Conservation (phyloP, 495 filamentous ascomycete species). For the Penicillium parvum region DNA sequence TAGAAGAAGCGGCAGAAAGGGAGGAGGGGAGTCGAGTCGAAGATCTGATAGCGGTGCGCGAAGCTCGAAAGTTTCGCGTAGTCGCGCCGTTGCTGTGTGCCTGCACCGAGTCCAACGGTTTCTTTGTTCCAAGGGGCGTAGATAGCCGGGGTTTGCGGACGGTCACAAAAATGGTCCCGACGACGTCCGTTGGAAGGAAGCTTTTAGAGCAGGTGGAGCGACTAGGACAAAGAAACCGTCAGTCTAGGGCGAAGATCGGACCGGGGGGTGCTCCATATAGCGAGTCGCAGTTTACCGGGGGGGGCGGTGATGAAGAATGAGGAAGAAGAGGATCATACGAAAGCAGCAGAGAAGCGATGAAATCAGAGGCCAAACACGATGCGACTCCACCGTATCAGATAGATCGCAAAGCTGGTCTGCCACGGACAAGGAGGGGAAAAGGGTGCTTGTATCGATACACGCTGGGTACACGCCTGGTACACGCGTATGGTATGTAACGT, state of each 20-base stretch:
- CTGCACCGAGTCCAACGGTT: too few relatives aligned
- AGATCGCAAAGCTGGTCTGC: constrained; percentile 17
- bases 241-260: constrained; percentile 18
- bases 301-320: not conserved
- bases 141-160: not conserved
- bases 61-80: too few relatives aligned
- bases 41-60: not conserved
- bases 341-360: not conserved
- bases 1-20: not conserved
- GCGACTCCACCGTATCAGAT: constrained; percentile 16
- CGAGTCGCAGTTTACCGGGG: not conserved
- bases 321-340: not conserved
- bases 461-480: not conserved
- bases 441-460: not conserved
- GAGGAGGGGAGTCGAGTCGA: not conserved
- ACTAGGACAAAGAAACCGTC: constrained; percentile 20
- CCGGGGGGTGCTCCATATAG: constrained; percentile 1
- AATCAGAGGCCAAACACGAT: not conserved
- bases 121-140: too few relatives aligned
- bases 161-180: constrained; percentile 12
- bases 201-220: constrained; percentile 16
- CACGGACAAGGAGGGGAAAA: constrained; percentile 3
- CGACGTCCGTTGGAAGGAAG: not conserved
- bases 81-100: too few relatives aligned
- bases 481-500: not conserved